Conservation (phyloP, 495 filamentous ascomycete species). For the Bryoglossum gracile region DNA sequence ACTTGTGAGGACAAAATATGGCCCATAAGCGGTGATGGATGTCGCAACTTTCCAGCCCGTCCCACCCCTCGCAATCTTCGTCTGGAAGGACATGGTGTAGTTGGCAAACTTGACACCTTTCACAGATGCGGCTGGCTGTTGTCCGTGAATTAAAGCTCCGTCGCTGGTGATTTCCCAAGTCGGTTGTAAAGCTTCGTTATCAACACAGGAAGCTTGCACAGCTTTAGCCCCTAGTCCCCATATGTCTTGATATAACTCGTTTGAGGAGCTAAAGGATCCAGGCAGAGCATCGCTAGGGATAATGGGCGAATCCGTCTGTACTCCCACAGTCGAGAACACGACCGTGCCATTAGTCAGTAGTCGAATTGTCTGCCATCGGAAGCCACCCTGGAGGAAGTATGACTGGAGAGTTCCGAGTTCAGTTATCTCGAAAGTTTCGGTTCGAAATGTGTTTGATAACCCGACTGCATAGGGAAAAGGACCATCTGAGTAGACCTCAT, state of each 20-base stretch:
- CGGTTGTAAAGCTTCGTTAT: background rate
- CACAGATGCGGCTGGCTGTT: background rate
- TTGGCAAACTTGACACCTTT: background rate
- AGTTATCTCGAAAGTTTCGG: slow-evolving; percentile 3
- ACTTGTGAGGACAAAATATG: background rate
- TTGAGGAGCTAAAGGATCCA: background rate
- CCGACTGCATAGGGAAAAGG: background rate
- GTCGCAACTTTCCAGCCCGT: slow-evolving; percentile 3
- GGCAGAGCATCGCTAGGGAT: background rate
- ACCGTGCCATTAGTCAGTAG: slow-evolving; percentile 1
- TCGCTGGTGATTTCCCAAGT: slow-evolving; percentile 3
- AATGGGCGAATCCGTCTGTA: background rate
- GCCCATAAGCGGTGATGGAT: background rate
- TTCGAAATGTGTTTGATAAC: slow-evolving; percentile 2
- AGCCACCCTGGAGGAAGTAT: slow-evolving; percentile 1
- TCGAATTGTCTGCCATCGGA: slow-evolving; percentile 1
- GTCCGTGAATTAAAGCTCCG: slow-evolving; percentile 1
- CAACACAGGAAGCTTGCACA: slow-evolving; percentile 4
- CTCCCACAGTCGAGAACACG: background rate
- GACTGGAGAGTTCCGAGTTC: background rate
- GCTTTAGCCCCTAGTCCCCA: slow-evolving; percentile 1
- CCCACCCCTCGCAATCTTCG: slow-evolving; percentile 1
- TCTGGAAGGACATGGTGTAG: slow-evolving; percentile 5
- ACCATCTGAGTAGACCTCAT: background rate
- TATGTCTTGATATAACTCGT: background rate